Conservation (phyloP, 176 grass and related monocot genomes). For the Cenchrus fungigraminus region DNA sequence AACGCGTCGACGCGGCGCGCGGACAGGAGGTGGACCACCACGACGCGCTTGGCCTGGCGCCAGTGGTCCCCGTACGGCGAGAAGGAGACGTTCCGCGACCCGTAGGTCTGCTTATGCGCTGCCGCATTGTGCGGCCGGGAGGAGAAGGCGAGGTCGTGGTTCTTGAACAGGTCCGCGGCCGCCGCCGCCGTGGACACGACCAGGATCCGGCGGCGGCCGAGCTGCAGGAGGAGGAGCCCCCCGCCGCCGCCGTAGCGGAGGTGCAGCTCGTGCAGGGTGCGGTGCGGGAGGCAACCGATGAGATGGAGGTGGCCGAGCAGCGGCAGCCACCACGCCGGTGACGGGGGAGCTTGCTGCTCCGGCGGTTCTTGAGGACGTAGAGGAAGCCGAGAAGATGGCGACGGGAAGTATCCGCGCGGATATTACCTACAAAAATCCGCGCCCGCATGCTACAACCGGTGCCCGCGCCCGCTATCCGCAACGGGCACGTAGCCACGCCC, state of each 20-base stretch:
- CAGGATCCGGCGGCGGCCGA: not conserved
- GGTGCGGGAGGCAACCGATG: conserved; percentile 8
- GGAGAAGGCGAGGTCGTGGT: conserved; percentile 18
- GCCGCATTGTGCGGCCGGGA: conserved; percentile 21
- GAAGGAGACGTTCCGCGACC: conserved; percentile 50
- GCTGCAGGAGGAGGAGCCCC: conserved; percentile 14
- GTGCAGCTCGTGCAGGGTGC: not conserved
- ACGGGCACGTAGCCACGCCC: too few relatives aligned
- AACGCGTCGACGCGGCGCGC: conserved; percentile 34
- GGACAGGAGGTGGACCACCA: conserved; percentile 51
- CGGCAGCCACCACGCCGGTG: not conserved
- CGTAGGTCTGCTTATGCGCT: conserved; percentile 39
- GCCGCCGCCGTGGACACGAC: not conserved
- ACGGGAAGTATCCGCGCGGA: not conserved
- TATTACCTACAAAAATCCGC: too few relatives aligned
- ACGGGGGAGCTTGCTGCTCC: not conserved
- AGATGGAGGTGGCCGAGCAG: conserved; percentile 4
- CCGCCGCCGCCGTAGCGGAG: not conserved
- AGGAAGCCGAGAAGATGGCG: not conserved
- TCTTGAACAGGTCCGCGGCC: not conserved
- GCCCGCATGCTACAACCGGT: too few relatives aligned
- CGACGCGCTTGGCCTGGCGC: conserved; percentile 54
- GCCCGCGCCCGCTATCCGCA: too few relatives aligned
- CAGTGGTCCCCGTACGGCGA: conserved; percentile 46
- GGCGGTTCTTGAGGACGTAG: not conserved